phyloP scores from a whole-genome alignment of 106 monocot genomes.

The Xerophyta viscosa region DNA sequence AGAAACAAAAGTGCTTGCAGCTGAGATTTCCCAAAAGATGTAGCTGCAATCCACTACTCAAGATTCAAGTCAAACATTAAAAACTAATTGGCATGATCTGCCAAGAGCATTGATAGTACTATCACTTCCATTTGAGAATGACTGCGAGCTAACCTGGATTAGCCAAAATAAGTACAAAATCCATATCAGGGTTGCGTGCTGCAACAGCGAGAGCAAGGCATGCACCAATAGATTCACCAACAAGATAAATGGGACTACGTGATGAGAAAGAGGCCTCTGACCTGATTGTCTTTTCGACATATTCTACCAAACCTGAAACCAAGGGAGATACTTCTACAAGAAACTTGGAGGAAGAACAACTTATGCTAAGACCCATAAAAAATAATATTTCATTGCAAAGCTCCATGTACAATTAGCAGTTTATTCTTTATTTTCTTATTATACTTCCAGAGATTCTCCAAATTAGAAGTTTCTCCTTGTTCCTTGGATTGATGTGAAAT shows the following conservation, averaged over 20 bases:
- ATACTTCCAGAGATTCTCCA: too few species aligned
- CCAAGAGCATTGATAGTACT: too few species aligned
- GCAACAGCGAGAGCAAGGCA: conserved; percentile 77
- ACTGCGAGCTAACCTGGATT: conserved; percentile 64
- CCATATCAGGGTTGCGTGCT: conserved; percentile 63
- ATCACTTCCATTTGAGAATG: too few species aligned
- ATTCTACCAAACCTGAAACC: conserved; percentile 51
- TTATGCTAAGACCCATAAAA: too few species aligned
- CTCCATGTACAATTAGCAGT: too few species aligned
- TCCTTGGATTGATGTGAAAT: too few species aligned
- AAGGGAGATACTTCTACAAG: not conserved
- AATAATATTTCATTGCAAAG: too few species aligned
- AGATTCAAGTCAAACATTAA: conserved; percentile 1
- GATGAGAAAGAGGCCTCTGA: conserved; percentile 16
- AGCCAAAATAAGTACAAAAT: conserved; percentile 62
- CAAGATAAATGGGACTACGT: conserved; percentile 67
- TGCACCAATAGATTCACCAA: conserved; percentile 82
- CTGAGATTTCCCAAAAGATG: conserved; percentile 50
- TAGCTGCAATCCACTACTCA: conserved; percentile 24
- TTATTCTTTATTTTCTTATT: too few species aligned
- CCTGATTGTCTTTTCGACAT: conserved; percentile 56
- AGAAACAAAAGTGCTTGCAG: conserved; percentile 27
- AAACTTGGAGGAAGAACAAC: too few species aligned
- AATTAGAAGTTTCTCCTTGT: too few species aligned
- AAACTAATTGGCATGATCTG: too few species aligned